Evolutionary conservation across 2,329 filamentous ascomycete genomes (phyloP).

Genomic region (Exophiala sideris): DNA sequence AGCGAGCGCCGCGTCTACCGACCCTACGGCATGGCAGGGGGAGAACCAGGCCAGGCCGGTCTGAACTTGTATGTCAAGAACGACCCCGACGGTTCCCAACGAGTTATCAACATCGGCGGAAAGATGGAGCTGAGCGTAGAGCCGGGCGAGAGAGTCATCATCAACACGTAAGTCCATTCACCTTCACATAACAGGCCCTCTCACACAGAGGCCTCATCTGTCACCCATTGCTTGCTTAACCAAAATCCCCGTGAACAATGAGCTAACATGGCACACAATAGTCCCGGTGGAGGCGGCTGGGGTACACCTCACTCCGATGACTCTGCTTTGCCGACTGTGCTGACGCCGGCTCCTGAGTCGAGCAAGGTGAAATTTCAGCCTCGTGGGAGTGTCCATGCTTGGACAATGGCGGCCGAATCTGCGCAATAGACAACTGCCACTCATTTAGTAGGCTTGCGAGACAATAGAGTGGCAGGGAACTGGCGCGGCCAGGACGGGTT

Average conservation of each 20-base stretch:
- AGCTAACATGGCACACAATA: neutral
- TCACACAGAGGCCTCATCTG: neutral
- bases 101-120: slow-evolving; percentile 24
- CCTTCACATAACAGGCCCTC: neutral
- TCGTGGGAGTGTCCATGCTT: neutral
- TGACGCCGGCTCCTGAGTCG: neutral
- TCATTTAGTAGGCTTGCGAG: too few relatives aligned
- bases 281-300: slow-evolving; percentile 38
- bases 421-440: too few relatives aligned
- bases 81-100: slow-evolving; percentile 9
- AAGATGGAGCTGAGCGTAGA: slow-evolving; percentile 27
- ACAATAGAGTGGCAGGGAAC: too few relatives aligned
- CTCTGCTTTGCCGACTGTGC: neutral
- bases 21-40: slow-evolving; percentile 29
- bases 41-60: slow-evolving; percentile 21
- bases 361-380: neutral
- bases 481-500: too few relatives aligned
- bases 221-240: too few relatives aligned
- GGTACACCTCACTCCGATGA: slow-evolving; percentile 6
- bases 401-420: neutral
- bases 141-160: slow-evolving; percentile 37
- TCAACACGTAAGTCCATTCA: slow-evolving; percentile 14
- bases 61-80: slow-evolving; percentile 25
- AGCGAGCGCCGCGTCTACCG: slow-evolving; percentile 23
- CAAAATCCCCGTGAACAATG: neutral